phyloP scores from a whole-genome alignment of 2,329 filamentous ascomycete genomes.

The Didymella pinodella region DNA sequence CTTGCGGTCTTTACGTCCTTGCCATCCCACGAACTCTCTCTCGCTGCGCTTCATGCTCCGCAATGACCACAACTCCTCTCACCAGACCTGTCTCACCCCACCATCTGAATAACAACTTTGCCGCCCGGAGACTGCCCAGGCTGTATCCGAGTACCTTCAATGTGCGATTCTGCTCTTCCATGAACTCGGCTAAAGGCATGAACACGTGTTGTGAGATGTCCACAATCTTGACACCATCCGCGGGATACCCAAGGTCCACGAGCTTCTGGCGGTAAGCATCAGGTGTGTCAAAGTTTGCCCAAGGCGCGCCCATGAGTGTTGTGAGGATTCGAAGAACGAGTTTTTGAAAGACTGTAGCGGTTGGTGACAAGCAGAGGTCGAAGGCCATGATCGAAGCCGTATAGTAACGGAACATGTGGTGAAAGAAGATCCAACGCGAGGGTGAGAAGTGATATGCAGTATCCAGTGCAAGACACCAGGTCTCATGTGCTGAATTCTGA shows the following conservation, averaged over 20 bases:
- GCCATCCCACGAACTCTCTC: background rate
- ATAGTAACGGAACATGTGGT: slow-evolving; percentile 53
- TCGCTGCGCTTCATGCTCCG: slow-evolving; percentile 27
- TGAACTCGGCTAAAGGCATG: slow-evolving; percentile 56
- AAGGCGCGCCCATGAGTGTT: slow-evolving; percentile 59
- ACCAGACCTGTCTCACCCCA: slow-evolving; percentile 53
- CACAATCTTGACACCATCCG: slow-evolving; percentile 52
- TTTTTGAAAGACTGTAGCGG: slow-evolving; percentile 26
- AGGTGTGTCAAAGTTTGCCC: slow-evolving; percentile 59
- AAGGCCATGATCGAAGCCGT: slow-evolving; percentile 63
- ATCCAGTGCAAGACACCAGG: slow-evolving; percentile 65
- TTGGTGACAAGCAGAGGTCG: slow-evolving; percentile 56
- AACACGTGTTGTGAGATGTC: slow-evolving; percentile 66
- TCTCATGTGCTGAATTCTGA: slow-evolving; percentile 31
- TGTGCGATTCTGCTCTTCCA: slow-evolving; percentile 51
- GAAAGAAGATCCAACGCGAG: slow-evolving; percentile 58
- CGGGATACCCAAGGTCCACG: slow-evolving; percentile 58
- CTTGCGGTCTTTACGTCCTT: background rate
- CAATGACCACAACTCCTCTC: slow-evolving; percentile 53
- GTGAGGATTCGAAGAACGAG: slow-evolving; percentile 56
- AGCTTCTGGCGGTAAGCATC: slow-evolving; percentile 58
- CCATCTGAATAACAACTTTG: slow-evolving; percentile 52
- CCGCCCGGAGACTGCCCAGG: slow-evolving; percentile 48
- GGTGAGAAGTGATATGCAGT: slow-evolving; percentile 66
- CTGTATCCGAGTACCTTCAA: slow-evolving; percentile 49